A percentile compares a stretch with the other conserved stretches of the same genome.
phyloP scores from a whole-genome alignment of 192 early-diverging fungal species.

The Linnemannia exigua region DNA sequence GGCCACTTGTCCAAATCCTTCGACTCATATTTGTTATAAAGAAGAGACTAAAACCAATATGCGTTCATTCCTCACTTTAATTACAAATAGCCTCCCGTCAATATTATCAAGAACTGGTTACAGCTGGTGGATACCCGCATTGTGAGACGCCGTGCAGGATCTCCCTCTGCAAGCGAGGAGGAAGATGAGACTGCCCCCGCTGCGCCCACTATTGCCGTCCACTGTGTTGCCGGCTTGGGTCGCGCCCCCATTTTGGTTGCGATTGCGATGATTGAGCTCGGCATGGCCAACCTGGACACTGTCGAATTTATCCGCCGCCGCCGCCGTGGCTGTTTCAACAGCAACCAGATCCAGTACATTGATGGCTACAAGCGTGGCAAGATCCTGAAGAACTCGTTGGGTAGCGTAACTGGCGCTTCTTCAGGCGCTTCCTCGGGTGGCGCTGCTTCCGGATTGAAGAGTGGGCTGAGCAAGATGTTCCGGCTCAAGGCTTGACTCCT shows the following conservation, averaged over 20 bases:
- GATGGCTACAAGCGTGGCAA: conserved; percentile 62
- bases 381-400: conserved; percentile 46
- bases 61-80: background rate
- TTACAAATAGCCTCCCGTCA: conserved; percentile 68
- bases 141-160: conserved; percentile 31
- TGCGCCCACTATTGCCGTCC: conserved; percentile 71
- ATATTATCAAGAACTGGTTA: conserved; percentile 82
- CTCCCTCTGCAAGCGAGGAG: conserved; percentile 49
- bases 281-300: conserved; percentile 83
- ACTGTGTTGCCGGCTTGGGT: conserved; percentile 88
- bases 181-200: conserved; percentile 30
- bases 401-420: conserved; percentile 24
- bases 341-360: conserved; percentile 80
- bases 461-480: conserved; percentile 58
- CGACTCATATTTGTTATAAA: background rate
- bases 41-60: background rate
- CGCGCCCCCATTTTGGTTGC: conserved; percentile 92
- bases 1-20: background rate
- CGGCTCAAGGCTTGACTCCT: conserved; percentile 57
- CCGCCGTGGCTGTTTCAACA: conserved; percentile 86
- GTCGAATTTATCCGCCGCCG: conserved; percentile 81
- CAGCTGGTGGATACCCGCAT: conserved; percentile 73
- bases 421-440: conserved; percentile 12
- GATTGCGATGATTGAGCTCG: conserved; percentile 83
- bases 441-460: conserved; percentile 39